Conservation (phyloP, 2,329 filamentous ascomycete genomes). For the Botrytis aclada region DNA sequence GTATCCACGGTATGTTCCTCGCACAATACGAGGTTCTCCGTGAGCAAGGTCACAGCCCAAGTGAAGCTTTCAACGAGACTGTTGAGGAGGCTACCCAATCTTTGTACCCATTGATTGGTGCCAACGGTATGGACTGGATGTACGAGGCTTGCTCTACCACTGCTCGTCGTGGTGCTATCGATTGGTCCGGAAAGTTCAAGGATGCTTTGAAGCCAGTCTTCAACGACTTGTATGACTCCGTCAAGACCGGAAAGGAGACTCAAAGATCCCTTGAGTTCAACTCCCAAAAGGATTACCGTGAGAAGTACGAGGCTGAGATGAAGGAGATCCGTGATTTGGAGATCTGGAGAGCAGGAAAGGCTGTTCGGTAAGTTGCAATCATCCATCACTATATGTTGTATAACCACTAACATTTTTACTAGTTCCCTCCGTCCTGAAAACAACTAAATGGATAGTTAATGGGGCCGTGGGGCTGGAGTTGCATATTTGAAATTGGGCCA, state of each 20-base stretch:
- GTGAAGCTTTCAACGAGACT: constrained; percentile 99
- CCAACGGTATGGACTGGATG: constrained; percentile 99
- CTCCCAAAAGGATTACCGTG: constrained; percentile 89
- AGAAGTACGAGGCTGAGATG: constrained; percentile 98
- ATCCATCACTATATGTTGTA: constrained; percentile 2
- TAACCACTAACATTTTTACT: constrained; percentile 26
- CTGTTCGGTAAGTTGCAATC: constrained; percentile 66
- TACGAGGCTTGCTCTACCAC: constrained; percentile 99
- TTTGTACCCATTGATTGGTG: constrained; percentile 95
- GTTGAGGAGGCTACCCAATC: constrained; percentile 99
- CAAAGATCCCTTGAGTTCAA: constrained; percentile 97
- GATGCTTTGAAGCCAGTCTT: constrained; percentile 97
- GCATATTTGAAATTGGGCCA: constrained; percentile 35
- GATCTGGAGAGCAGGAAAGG: constrained; percentile 99
- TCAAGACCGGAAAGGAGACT: constrained; percentile 89
- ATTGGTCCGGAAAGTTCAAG: constrained; percentile 98
- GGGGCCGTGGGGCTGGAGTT: constrained; percentile 20
- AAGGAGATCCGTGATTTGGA: constrained; percentile 96
- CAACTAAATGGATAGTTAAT: constrained; percentile 55
- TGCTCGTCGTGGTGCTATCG: constrained; percentile 94
- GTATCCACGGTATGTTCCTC: constrained; percentile 99
- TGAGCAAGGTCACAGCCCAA: constrained; percentile 95
- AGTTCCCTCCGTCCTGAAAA: constrained; percentile 82
- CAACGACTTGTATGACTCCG: constrained; percentile 92
- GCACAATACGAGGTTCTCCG: constrained; percentile 99